Evolutionary conservation across 495 filamentous ascomycete genomes (phyloP), one percentile per base, ranked within the genome.

Genomic region (Elaphomyces granulatus): DNA sequence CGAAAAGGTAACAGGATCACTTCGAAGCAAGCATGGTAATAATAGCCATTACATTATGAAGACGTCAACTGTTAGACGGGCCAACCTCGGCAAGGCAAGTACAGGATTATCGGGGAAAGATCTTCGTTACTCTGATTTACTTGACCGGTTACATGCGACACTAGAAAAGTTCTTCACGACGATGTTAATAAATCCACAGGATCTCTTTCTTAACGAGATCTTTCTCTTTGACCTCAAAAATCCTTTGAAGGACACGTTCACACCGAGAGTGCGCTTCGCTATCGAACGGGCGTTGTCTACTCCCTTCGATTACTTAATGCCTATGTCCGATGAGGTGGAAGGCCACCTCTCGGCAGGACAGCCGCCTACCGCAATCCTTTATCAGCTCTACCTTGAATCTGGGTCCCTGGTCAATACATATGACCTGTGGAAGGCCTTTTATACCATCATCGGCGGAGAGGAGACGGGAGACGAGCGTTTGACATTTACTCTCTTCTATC

Each of bases 361-460:
- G 47, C 87, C 92, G 9, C 62, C 83, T 10, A 80, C 80, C 12
- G 72, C 86, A 1, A 80, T 94, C 14, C 49, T 96, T 43, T 98
- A 94, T 60, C 84, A 92, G 42, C 62, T 95, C 19, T 95, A 93
- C 55, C 71, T 87, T 14, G 88, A 96, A 60, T 82, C 87, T 0
- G 88, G 88, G 3, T 70, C 78, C 4, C 58, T 94, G 34, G 77
- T 98, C 49, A 98, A 98, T 53, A 75, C 83, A 4, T 77, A 77
- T 32, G 90, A 98, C 58, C 57, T 98, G 16, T 94, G 84, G 85
- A 74, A 80, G 16, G 85, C 90, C 1, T 96, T 93, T 54, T 71
- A 76, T 43, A 76, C 75, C 3, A 74, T 93, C 7, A 66, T 87
- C 32, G 77, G 78, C 21, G 74, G 73, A 7, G 79, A 80, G 3